Evolutionary conservation across 2,329 filamentous ascomycete species (phyloP).

Genomic region (Madurella mycetomatis): DNA sequence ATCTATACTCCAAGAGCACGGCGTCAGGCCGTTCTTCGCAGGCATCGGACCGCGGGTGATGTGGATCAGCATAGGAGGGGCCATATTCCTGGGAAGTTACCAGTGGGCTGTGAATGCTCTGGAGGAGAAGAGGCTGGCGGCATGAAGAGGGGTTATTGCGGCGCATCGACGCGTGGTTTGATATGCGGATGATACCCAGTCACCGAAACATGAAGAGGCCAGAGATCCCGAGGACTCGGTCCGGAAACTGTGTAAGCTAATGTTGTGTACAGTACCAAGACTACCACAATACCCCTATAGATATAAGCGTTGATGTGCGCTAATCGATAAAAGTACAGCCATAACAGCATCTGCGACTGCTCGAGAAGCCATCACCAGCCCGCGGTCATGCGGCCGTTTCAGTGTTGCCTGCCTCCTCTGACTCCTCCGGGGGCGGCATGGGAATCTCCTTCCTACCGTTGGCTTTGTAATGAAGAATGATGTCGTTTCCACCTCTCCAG

Average conservation of each 20-base stretch:
- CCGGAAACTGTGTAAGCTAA: conserved; percentile 1
- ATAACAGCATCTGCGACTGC: background rate
- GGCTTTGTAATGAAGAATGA: conserved; percentile 83
- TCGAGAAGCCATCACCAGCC: background rate
- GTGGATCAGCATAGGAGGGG: conserved; percentile 93
- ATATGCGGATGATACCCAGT: background rate
- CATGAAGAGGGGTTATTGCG: background rate
- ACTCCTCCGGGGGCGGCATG: conserved; percentile 29
- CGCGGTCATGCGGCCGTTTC: conserved; percentile 1
- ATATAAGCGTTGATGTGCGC: background rate
- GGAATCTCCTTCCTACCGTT: conserved; percentile 73
- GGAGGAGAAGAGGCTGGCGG: conserved; percentile 34
- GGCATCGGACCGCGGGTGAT: conserved; percentile 77
- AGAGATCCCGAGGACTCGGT: background rate
- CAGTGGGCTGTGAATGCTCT: conserved; percentile 80
- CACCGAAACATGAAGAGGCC: background rate
- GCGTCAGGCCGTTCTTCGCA: conserved; percentile 66
- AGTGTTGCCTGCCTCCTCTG: conserved; percentile 3
- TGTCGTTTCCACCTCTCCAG: conserved; percentile 93
- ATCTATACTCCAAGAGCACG: conserved; percentile 60
- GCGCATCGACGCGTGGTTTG: background rate
- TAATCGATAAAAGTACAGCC: background rate
- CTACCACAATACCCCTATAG: conserved; percentile 11
- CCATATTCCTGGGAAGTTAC: conserved; percentile 91
- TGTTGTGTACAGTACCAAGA: conserved; percentile 15